Evolutionary conservation across 1,139 yeast species (phyloP).

Genomic region (Nakaseomyces sp.): DNA sequence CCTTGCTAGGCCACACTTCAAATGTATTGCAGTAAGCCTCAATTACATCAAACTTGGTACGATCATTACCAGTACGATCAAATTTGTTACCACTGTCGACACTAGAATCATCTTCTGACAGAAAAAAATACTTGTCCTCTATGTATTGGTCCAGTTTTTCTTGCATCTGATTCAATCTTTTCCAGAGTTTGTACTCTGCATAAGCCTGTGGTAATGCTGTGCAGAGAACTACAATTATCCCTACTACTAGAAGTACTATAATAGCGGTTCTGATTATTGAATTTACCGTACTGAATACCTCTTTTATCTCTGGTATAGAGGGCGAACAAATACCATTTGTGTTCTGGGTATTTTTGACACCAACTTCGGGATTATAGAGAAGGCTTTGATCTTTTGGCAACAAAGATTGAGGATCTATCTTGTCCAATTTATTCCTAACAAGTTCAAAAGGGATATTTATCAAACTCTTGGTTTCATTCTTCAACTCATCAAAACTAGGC

Average conservation of each 20-base stretch:
- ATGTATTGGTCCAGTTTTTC: constrained; percentile 25
- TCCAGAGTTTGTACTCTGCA: constrained; percentile 46
- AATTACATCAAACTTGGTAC: neutral
- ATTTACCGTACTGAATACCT: constrained; percentile 22
- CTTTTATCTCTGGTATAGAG: constrained; percentile 24
- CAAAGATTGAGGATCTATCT: constrained; percentile 17
- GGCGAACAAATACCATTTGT: constrained; percentile 20
- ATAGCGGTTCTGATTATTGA: constrained; percentile 19
- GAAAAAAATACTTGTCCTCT: constrained; percentile 14
- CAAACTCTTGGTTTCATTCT: constrained; percentile 39
- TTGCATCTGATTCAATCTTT: constrained; percentile 32
- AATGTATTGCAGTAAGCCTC: neutral
- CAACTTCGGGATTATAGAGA: neutral
- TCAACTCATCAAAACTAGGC: constrained; percentile 52
- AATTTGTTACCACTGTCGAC: no score
- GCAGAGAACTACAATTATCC: constrained; percentile 35
- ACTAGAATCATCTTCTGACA: constrained; percentile 7
- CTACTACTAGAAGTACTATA: constrained; percentile 34
- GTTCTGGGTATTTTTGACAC: neutral
- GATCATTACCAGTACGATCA: neutral
- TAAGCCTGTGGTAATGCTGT: constrained; percentile 38
- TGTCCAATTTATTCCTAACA: constrained; percentile 37
- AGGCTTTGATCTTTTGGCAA: neutral
- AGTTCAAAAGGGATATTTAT: constrained; percentile 47
- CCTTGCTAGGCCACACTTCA: neutral